These are phyloP conservation scores for Tylopilus plumbeoviolaceoides DNA, from an alignment of 768 basidiomycete genomes.

Conservation along the genomic window DNA sequence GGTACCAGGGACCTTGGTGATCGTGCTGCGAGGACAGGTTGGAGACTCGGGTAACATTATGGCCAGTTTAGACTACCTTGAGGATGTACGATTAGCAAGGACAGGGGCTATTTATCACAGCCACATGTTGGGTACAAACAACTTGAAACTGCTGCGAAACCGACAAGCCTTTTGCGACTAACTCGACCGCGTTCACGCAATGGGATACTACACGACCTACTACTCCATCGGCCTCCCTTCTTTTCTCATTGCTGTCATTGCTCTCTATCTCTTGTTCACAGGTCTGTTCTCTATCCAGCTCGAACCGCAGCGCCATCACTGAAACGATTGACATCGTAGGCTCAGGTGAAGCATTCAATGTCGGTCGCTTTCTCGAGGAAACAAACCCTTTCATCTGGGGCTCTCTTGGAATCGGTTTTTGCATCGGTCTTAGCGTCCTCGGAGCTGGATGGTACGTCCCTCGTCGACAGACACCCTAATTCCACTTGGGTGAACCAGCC, in stretches of 20 bases:
- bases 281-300: conserved; percentile 43
- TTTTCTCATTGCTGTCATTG: conserved; percentile 60
- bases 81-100: background rate
- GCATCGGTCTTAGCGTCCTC: conserved; percentile 88
- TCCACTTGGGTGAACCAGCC: background rate
- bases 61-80: background rate
- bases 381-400: conserved; percentile 94
- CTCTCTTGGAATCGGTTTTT: conserved; percentile 84
- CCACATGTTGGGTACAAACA: conserved; percentile 13
- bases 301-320: background rate
- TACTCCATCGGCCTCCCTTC: conserved; percentile 67
- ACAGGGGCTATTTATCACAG: conserved; percentile 6
- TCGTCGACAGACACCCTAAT: background rate
- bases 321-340: conserved; percentile 37
- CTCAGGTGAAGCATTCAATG: conserved; percentile 90
- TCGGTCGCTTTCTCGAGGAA: conserved; percentile 91
- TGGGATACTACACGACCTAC: conserved; percentile 32
- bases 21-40: conserved; percentile 7
- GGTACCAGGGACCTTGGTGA: conserved; percentile 18
- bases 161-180: background rate
- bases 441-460: conserved; percentile 88
- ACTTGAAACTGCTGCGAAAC: background rate
- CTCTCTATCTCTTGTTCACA: conserved; percentile 87
- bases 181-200: too few species aligned
- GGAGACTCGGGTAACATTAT: conserved; percentile 3